Percentiles rank a stretch among this genome's conserved stretches.
Evolutionary conservation across 257 asterid genomes (phyloP).

Genomic region (Rhazya stricta): DNA sequence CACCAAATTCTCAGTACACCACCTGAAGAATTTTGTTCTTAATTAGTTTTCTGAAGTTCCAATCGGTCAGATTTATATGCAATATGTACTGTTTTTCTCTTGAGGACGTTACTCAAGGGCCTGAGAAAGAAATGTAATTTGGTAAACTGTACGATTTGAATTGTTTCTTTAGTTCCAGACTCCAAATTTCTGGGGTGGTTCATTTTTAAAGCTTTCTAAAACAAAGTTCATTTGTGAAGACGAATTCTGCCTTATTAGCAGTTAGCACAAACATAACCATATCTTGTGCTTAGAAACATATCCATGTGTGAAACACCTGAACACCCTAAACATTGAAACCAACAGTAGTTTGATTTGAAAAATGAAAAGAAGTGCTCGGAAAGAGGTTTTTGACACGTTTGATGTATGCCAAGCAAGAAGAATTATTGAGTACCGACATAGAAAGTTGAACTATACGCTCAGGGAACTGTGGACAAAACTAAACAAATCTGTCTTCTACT

Average conservation of each 20-base stretch:
- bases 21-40: not conserved
- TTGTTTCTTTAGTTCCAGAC: constrained; percentile 12
- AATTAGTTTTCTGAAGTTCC: not conserved
- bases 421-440: not conserved
- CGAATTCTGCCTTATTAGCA: constrained; percentile 17
- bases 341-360: constrained; percentile 1
- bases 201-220: constrained; percentile 13
- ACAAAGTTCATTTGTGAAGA: constrained; percentile 21
- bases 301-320: constrained; percentile 10
- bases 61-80: not conserved
- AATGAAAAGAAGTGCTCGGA: not conserved
- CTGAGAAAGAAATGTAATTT: not conserved
- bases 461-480: not conserved
- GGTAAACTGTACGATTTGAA: not conserved
- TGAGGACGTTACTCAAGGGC: not conserved
- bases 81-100: not conserved
- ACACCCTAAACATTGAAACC: constrained; percentile 14
- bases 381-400: not conserved
- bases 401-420: not conserved
- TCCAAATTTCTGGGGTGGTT: constrained; percentile 14
- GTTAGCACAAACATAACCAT: constrained; percentile 13
- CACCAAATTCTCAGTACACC: not conserved
- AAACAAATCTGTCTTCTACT: not conserved
- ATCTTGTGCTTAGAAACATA: not conserved
- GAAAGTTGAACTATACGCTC: not conserved